Evolutionary conservation across 352 stramenopile genomes (phyloP).

Genomic region (Plasmopara viticola): DNA sequence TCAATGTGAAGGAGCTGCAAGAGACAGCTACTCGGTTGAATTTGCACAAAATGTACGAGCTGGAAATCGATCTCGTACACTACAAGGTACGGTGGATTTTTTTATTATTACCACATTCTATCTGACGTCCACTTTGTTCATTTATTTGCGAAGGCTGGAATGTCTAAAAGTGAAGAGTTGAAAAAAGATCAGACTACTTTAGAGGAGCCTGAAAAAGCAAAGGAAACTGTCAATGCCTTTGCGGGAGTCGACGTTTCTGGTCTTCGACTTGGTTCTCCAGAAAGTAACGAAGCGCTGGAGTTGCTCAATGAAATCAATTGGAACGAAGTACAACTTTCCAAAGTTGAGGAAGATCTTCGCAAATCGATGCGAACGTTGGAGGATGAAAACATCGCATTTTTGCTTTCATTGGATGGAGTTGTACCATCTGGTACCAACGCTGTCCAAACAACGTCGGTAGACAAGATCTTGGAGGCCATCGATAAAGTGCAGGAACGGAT

Average conservation of each 20-base stretch:
- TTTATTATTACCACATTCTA: constrained; percentile 2
- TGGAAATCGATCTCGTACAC: constrained; percentile 56
- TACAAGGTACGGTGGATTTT: constrained; percentile 26
- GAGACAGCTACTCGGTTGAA: constrained; percentile 44
- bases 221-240: no score
- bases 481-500: constrained; percentile 16
- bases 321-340: not conserved
- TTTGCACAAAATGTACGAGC: constrained; percentile 52
- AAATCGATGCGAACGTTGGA: constrained; percentile 54
- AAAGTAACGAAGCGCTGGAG: constrained; percentile 51
- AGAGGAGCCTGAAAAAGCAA: no score
- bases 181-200: no score
- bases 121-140: no score
- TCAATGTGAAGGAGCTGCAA: constrained; percentile 56
- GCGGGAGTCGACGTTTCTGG: constrained; percentile 17
- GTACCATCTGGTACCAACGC: not conserved
- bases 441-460: constrained; percentile 30
- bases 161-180: no score
- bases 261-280: constrained; percentile 38
- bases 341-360: constrained; percentile 49
- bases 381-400: constrained; percentile 71
- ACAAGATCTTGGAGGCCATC: constrained; percentile 10
- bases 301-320: constrained; percentile 50
- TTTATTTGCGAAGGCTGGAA: no score
- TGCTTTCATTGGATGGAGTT: constrained; percentile 54